A percentile compares a stretch with the other conserved stretches of the same genome.
phyloP scores from a whole-genome alignment of 2,329 filamentous ascomycete species.

The Thelonectria discophora region DNA sequence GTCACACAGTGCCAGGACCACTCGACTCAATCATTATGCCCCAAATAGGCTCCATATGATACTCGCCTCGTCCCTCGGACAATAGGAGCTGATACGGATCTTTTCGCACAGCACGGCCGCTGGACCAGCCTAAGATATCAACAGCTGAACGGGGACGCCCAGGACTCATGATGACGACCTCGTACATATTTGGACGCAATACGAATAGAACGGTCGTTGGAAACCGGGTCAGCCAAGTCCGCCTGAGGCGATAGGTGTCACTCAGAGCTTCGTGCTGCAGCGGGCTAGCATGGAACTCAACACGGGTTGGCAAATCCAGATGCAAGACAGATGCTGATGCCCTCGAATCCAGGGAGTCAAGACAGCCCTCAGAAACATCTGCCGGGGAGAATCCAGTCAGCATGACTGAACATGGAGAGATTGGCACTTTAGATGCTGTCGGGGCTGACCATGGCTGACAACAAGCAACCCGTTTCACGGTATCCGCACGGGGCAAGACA shows the following conservation, averaged over 20 bases:
- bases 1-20: constrained; percentile 10
- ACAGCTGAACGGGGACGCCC: not conserved
- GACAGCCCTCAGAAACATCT: not conserved
- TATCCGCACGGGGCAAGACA: not conserved
- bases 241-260: too few relatives aligned
- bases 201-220: too few relatives aligned
- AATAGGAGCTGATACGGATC: not conserved
- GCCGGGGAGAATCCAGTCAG: too few relatives aligned
- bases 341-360: not conserved
- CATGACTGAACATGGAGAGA: not conserved
- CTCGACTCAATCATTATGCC: not conserved
- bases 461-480: not conserved
- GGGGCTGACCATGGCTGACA: not conserved
- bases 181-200: too few relatives aligned
- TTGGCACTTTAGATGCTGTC: too few relatives aligned
- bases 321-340: not conserved
- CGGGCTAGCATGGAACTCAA: too few relatives aligned
- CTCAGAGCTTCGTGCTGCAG: too few relatives aligned
- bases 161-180: not conserved
- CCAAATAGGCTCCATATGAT: not conserved
- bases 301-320: not conserved
- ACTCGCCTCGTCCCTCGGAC: constrained; percentile 12
- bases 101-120: constrained; percentile 1
- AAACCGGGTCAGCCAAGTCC: too few relatives aligned
- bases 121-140: constrained; percentile 9